Evolutionary conservation across 495 filamentous ascomycete species (phyloP), one percentile per base, ranked within the genome.

Genomic region (Penicillium fimorum): DNA sequence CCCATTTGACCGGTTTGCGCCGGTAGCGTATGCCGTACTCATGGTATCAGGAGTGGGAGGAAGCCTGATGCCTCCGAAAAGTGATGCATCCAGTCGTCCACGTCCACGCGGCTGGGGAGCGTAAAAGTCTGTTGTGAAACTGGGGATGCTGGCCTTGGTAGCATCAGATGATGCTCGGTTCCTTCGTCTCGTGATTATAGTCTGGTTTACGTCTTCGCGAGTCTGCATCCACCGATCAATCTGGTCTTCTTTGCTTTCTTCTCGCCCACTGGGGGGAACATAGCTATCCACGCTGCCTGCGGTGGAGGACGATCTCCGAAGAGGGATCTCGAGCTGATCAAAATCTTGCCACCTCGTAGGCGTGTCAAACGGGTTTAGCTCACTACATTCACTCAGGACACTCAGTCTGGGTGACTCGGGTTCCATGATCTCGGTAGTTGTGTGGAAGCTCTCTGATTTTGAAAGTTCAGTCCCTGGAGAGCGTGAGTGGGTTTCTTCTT

Each of bases 351-450:
- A 58, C 37, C 44, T 55, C 11, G 58, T 54, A 0, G 54, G 42
- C 8, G 60, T 66, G 29, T 69, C 87, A 53, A 86, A 85, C 6
- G 89, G 76, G 63, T 84, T 87, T 11, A 88, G 61, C 59, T 92
- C 89, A 30, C 87, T 90, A 62, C 87, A 90, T 68, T 93, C 88
- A 63, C 89, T 92, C 27, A 93, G 77, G 17, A 89, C 79, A 59
- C 89, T 92, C 18, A 92, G 72, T 46, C 86, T 80, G 8, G 88
- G 88, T 47, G 87, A 90, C 46, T 60, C 68, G 0, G 71, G 64
- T 13, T 76, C 74, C 4, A 53, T 37, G 3, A 52, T 69, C 32
- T 65, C 70, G 20, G 41, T 66, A 60, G 67, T 71, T 4, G 74
- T 75, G 38, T 72, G 58, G 27, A 67, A 59, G 51, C 74, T 78